Base-by-base conservation (phyloP, 129 eudicot genomes). In the Flaveria ramosissima region DNA sequence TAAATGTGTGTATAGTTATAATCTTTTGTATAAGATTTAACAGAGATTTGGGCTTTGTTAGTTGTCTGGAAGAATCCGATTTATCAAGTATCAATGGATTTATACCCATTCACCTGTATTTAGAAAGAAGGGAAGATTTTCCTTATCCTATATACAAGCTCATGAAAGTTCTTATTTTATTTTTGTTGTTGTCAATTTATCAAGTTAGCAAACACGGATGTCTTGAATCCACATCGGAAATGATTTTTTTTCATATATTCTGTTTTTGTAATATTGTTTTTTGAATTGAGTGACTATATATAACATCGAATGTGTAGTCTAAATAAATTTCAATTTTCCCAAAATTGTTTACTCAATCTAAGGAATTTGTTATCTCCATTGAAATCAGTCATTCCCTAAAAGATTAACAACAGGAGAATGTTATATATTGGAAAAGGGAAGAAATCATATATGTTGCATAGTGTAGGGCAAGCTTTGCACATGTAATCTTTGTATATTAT, bases 61-160 rank as follows among this genome's bases (percentile, higher is more conserved):
- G 75, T 57, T 56, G 30, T 16, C 26, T 78, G 63, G 59, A 57
- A 78, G 62, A 52, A 30, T 20, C 27, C 9, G 57, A 7, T 68
- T 63, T 41, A 32, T 32, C 0, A 12, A 62, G 46, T 53, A 55
- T 24, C 17, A 55, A 52, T 56, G 75, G 32, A 68, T 68, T 6
- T 48, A 15, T 51, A 23, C 46, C 20, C 43, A 51, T 51, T 7
- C 2, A 14, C 14, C 26, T 50, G 56, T 1, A 4, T 56, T 52
- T 52, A 52, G 60, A 52, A n/a, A 52, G 60, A 17, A 52, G 21
- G 23, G 2, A 52, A 4, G 21, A 6, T 52, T n/a, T 52, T 52
- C 24, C 21, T 52, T 52, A 13, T 52, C 60, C 60, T 52, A 52
- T 16, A 52, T 7, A n/a, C 60, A 16, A n/a, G 60, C 60, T 52